Conservation (phyloP, 306 rosid genomes). For the Prunus mongolica region DNA sequence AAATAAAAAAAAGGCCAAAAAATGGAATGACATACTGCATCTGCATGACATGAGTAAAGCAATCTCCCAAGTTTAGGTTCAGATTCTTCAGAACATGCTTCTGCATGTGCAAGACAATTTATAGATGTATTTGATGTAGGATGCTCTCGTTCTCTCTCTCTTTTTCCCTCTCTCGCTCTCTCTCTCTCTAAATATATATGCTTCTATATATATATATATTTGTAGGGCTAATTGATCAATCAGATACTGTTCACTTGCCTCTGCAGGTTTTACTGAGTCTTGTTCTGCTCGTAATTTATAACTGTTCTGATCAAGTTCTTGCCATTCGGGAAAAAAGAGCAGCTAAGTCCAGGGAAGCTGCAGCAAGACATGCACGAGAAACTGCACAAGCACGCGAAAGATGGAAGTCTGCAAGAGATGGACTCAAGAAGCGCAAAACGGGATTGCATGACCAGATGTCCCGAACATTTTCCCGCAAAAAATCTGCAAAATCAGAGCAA, state of each 20-base stretch:
- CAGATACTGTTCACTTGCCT: slow-evolving; percentile 20
- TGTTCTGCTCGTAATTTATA: slow-evolving; percentile 52
- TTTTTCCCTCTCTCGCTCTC: no score
- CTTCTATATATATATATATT: not conserved
- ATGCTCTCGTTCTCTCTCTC: not conserved
- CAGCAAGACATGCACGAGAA: slow-evolving; percentile 69
- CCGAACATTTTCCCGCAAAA: slow-evolving; percentile 65
- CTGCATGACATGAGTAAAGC: not conserved
- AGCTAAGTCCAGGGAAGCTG: slow-evolving; percentile 73
- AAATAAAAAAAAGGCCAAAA: not conserved
- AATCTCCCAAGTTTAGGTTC: not conserved
- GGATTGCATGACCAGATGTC: slow-evolving; percentile 52
- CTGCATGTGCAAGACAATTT: not conserved
- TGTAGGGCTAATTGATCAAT: not conserved
- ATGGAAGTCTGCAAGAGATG: slow-evolving; percentile 62
- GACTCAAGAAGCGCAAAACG: slow-evolving; percentile 43
- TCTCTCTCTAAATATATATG: not conserved
- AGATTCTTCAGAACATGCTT: not conserved
- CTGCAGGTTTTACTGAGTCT: slow-evolving; percentile 61
- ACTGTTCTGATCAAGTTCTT: slow-evolving; percentile 76
- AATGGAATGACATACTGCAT: not conserved
- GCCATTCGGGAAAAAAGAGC: slow-evolving; percentile 65
- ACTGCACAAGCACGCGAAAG: slow-evolving; percentile 69
- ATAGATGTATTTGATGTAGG: not conserved
- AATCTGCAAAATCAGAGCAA: slow-evolving; percentile 36